Evolutionary conservation across 306 rosid genomes (phyloP), one percentile per base, ranked within the genome.

Genomic region (Sicyos edulis): DNA sequence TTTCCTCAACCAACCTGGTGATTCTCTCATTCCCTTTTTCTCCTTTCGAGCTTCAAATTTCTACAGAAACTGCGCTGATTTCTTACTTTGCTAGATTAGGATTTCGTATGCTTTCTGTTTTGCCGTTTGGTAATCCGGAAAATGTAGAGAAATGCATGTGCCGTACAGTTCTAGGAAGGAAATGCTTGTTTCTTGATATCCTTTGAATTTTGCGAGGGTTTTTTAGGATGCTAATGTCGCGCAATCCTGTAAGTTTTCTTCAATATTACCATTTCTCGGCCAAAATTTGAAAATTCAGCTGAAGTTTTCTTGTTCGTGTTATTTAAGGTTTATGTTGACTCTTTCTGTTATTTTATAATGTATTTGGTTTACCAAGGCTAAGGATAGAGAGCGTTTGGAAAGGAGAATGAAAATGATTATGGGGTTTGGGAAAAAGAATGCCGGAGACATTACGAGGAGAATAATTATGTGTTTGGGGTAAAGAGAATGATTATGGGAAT

Each of bases 1-100:
- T 50, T 5, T 21, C 29, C 52, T 19, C 3, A 42, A 69, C 21
- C 71, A 54, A 34, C 77, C 67, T 54, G 80, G 82, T 78, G 66
- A 71, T 62, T 72, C 59, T 52, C 53, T 64, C 71, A 2, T 64
- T 69, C 26, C 29, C 2, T 40, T 64, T 64, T 64, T 42, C 53
- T 42, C 1, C 32, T 54, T 10, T 22, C 6, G 57, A 15, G 53
- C 55, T 45, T 70, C 47, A 16, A 34, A 70, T 12, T 59, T 64
- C 13, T 74, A 17, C 26, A 4, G 37, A 44, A 60, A 37, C 64
- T 56, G 50, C 24, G n/a, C 13, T 29, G 22, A 59, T 60, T 63
- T 10, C 70, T 64, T 5, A 19, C 16, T 64, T 6, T 73, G 55
- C n/a, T 8, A n/a, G 73, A 37, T 5, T 53, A 32, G 37, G 71